Percentiles rank a stretch among this genome's conserved stretches.
Evolutionary conservation across 2,329 filamentous ascomycete genomes (phyloP).

Genomic region (Scedosporium aurantiacum): DNA sequence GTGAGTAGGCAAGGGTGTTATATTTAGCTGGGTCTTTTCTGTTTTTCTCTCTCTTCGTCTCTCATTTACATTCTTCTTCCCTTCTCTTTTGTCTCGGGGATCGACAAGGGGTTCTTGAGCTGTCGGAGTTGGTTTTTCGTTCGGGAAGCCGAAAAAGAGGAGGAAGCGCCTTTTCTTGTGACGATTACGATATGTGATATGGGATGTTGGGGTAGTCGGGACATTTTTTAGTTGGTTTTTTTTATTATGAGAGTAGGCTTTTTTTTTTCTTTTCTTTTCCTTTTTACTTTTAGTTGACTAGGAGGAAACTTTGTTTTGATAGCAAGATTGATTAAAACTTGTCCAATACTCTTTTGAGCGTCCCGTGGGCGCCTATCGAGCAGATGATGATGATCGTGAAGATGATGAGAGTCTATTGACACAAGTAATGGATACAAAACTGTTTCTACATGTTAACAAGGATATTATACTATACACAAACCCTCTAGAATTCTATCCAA

Average conservation of each 20-base stretch:
- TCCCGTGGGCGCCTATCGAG: too few species aligned
- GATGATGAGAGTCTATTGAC: too few species aligned
- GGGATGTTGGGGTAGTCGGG: not conserved
- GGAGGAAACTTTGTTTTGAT: not conserved
- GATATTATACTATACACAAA: too few species aligned
- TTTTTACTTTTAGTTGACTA: not conserved
- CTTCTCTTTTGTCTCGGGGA: slow-evolving; percentile 4
- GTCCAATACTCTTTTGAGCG: not conserved
- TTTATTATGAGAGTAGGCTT: not conserved
- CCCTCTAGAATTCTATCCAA: not conserved
- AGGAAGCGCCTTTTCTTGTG: not conserved
- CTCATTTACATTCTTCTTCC: slow-evolving; percentile 8
- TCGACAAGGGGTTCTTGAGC: not conserved
- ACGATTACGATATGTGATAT: slow-evolving; percentile 1
- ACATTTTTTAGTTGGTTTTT: not conserved
- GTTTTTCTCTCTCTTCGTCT: slow-evolving; percentile 3
- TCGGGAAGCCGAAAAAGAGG: not conserved
- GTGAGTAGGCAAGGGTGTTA: too few species aligned
- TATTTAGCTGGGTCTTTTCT: not conserved
- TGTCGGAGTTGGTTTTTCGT: not conserved
- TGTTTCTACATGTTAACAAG: too few species aligned
- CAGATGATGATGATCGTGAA: too few species aligned
- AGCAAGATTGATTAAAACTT: not conserved
- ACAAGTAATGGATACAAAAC: too few species aligned
- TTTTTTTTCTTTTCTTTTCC: not conserved